Conservation (phyloP, 1,284 basidiomycete species). For the Heterobasidion occidentale region DNA sequence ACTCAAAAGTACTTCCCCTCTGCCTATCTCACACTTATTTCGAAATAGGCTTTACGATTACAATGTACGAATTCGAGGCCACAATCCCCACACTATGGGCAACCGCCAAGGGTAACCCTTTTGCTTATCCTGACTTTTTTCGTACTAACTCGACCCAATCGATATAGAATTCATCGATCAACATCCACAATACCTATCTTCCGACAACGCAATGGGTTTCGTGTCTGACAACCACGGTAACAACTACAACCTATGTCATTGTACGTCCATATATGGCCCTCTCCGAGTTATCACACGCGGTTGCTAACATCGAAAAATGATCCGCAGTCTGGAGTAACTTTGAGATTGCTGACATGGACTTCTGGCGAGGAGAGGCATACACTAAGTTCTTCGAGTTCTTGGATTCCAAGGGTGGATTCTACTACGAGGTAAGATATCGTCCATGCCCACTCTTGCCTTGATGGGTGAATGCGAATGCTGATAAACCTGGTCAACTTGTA, state of each 20-base stretch:
- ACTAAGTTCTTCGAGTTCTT: conserved; percentile 66
- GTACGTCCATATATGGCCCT: conserved; percentile 23
- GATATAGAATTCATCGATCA: conserved; percentile 48
- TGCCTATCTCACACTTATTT: neutral
- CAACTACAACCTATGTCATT: conserved; percentile 72
- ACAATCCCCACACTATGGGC: conserved; percentile 76
- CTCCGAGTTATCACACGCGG: neutral
- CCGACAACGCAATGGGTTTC: conserved; percentile 65
- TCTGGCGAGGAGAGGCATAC: conserved; percentile 59
- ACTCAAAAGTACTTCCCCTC: conserved; percentile 5
- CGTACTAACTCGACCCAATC: neutral
- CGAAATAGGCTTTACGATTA: conserved; percentile 58
- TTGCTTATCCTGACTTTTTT: neutral
- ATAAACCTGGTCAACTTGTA: conserved; percentile 23
- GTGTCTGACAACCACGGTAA: conserved; percentile 57
- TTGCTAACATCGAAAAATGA: neutral
- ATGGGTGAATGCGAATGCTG: too few relatives aligned
- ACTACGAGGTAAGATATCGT: conserved; percentile 51
- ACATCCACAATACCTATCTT: conserved; percentile 56
- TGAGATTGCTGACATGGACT: conserved; percentile 65
- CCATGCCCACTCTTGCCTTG: too few relatives aligned
- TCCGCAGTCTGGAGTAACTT: conserved; percentile 66
- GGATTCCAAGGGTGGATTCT: conserved; percentile 69
- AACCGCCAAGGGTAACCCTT: conserved; percentile 37
- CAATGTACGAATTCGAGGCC: conserved; percentile 67